phyloP scores from a whole-genome alignment of 805 yeast genomes.

The Cyberlindnera maritima region DNA sequence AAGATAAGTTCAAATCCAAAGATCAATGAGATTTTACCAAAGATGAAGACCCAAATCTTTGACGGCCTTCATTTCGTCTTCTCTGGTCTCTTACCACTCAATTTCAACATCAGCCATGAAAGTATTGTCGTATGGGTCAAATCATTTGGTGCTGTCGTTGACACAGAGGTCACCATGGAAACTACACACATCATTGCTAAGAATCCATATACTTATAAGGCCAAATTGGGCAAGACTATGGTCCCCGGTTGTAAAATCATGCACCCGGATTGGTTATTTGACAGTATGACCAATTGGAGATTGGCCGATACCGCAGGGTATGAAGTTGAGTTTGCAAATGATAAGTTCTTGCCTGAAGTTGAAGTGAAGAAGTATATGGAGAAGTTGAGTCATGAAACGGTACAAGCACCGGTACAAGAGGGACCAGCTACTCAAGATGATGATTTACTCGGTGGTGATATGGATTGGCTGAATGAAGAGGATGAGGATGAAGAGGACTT shows the following conservation, averaged over 20 bases:
- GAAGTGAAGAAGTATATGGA: conserved; percentile 34
- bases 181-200: conserved; percentile 90
- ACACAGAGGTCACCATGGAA: conserved; percentile 60
- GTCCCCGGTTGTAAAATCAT: conserved; percentile 69
- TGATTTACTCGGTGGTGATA: conserved; percentile 32
- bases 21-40: conserved; percentile 67
- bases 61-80: conserved; percentile 68
- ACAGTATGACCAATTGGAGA: conserved; percentile 78
- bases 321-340: conserved; percentile 48
- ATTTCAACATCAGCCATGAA: conserved; percentile 65
- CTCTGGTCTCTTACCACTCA: conserved; percentile 90
- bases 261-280: conserved; percentile 89
- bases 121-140: conserved; percentile 91
- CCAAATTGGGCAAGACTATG: conserved; percentile 68
- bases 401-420: conserved; percentile 26
- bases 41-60: conserved; percentile 68
- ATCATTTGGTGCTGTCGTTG: conserved; percentile 87
- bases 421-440: conserved; percentile 26
- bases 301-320: conserved; percentile 66
- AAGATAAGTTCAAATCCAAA: conserved; percentile 44
- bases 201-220: conserved; percentile 79
- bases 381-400: conserved; percentile 26
- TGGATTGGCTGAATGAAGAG: conserved; percentile 30
- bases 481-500: conserved; percentile 45
- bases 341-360: conserved; percentile 41